Base-by-base conservation (phyloP, 257 asterid species). In the Anisodus tanguticus region DNA sequence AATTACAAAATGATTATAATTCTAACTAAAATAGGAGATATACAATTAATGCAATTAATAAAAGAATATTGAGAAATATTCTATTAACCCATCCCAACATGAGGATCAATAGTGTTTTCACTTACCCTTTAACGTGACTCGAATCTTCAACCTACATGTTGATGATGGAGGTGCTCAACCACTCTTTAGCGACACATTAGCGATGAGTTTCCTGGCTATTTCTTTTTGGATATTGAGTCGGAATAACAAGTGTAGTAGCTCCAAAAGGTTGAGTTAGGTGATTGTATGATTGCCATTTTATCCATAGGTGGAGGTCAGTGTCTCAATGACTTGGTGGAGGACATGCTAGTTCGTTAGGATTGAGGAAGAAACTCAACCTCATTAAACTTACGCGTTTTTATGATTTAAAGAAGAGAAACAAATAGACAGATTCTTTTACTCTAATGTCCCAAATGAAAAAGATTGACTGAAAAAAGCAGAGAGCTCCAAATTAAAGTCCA, bases 251-350 rank as follows among this genome's bases (percentile, higher is more conserved):
- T 51, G 12, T 59, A n/a, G 3, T 31, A 31, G 35, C 35, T 31
- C 19, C 68, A 37, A 19, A 62, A 62, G 37, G 13, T 62, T 62
- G 68, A 62, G 2, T 3, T 11, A 54, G 17, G 59, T 54, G 59
- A 16, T 54, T 62, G 68, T 62, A 19, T 19, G 13, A 19, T 45
- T 3, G 1, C 13, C 0, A 71, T n/a, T 13, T 37, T 72, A 72
- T 49, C 49, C 60, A 11, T 47, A 19, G 6, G 80, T 74, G 80
- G 80, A 74, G 60, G 60, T 74, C 60, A 47, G 58, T 69, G 53
- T 74, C 60, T 74, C 43, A 74, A 51, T 74, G n/a, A 72, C 80
- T 72, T 74, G 12, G 41, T 69, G 77, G 53, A 69, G 78, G 78
- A 41, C 51, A 3, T 69, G 77, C 3, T 39, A 8, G 8, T 39